Conservation (phyloP, 1,139 yeast species). For the Sugiyamaella grinbergsii region DNA sequence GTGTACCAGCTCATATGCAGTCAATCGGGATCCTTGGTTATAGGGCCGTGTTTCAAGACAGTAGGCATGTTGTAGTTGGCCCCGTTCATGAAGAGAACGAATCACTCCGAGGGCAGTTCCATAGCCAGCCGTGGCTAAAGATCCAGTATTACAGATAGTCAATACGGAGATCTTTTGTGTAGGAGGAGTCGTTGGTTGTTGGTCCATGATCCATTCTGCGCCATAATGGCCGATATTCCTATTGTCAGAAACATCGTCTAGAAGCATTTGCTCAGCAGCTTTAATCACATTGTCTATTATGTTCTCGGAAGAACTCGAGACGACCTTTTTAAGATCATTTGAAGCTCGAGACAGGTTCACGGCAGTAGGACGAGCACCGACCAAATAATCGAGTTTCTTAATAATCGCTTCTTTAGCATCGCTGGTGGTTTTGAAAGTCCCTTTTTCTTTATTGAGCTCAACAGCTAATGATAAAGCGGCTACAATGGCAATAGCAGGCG, state of each 20-base stretch:
- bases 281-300: constrained; percentile 48
- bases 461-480: constrained; percentile 84
- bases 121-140: constrained; percentile 94
- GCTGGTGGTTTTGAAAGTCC: constrained; percentile 15
- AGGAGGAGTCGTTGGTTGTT: constrained; percentile 20
- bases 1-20: constrained; percentile 85
- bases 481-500: constrained; percentile 97
- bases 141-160: constrained; percentile 65
- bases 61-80: constrained; percentile 66
- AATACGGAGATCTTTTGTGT: constrained; percentile 60
- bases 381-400: constrained; percentile 61
- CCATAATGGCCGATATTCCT: constrained; percentile 80
- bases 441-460: constrained; percentile 48
- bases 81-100: constrained; percentile 56
- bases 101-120: constrained; percentile 96
- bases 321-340: constrained; percentile 52
- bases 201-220: constrained; percentile 59
- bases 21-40: constrained; percentile 92
- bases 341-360: constrained; percentile 86
- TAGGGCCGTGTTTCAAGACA: constrained; percentile 96
- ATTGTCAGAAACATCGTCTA: constrained; percentile 77
- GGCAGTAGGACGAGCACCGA: constrained; percentile 90
- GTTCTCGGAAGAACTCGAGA: constrained; percentile 34
- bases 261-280: constrained; percentile 63
- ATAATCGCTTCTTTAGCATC: constrained; percentile 30